These are phyloP conservation scores for Penstemon newberryi DNA, from an alignment of 257 asterid genomes.

Conservation along the genomic window DNA sequence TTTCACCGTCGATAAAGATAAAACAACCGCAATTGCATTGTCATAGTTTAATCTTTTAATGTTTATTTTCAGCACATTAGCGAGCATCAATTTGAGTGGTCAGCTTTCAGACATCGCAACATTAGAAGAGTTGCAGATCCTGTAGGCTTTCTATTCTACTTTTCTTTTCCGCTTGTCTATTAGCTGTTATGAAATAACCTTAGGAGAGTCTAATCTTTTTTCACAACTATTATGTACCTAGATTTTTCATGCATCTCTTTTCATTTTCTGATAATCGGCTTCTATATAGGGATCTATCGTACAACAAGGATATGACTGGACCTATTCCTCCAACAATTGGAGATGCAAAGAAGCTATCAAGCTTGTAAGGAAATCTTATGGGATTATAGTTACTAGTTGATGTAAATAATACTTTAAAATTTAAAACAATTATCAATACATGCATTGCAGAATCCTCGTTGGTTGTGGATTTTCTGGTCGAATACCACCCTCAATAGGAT, in stretches of 20 bases:
- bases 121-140: constrained; percentile 61
- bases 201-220: not conserved
- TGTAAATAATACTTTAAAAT: not conserved
- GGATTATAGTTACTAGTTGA: not conserved
- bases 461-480: constrained; percentile 81
- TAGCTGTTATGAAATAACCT: not conserved
- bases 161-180: not conserved
- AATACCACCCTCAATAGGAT: constrained; percentile 74
- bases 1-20: not conserved
- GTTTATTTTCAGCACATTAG: constrained; percentile 55
- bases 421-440: constrained; percentile 12
- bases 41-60: not conserved
- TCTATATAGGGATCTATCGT: constrained; percentile 74
- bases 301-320: constrained; percentile 65
- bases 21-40: not conserved
- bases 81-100: constrained; percentile 60
- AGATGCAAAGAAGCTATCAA: constrained; percentile 52
- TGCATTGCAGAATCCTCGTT: constrained; percentile 58
- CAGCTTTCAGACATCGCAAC: constrained; percentile 58
- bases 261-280: constrained; percentile 12
- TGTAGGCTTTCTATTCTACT: constrained; percentile 50
- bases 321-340: constrained; percentile 67
- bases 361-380: constrained; percentile 59
- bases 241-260: not conserved
- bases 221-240: not conserved